Evolutionary conservation across 2,329 filamentous ascomycete species (phyloP), one percentile per base, ranked within the genome.

Genomic region (Colletotrichum destructivum): DNA sequence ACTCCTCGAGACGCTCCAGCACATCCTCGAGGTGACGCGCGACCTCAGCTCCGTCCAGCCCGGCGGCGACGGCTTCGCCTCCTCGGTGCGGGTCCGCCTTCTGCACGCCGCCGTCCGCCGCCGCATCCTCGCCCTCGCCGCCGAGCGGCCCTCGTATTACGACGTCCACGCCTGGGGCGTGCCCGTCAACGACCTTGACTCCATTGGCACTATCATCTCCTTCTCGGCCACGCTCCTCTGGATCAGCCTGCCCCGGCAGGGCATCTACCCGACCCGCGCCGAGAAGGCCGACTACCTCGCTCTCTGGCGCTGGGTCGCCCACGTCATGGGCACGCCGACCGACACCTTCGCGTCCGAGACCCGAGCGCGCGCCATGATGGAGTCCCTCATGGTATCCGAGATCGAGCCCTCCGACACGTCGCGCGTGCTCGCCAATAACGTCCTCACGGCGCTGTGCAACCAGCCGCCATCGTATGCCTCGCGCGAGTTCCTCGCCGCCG

Each of bases 101-200:
- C 84, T 93, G 6, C 91, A 93, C 75, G 87, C 91, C 0, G 87
- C 89, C 0, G 91, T 93, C 8, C 86, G 91, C 4, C 83, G 88
- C 65, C 86, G 89, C 15, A 92, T 93, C 68, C 81, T 91, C 75
- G 87, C 85, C 40, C 83, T 93, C 3, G 85, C 85, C 8, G 78
- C 84, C 4, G 79, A 84, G 26, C 81, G 85, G 15, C 88, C 90
- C 0, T 85, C 84, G 4, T 93, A 93, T 78, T 93, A 89, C 77
- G 84, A 90, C 61, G 79, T 89, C 1, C 82, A 86, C 23, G 83
- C 86, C 60, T 88, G 84, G 76, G 91, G 91, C 1, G 83, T 91
- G 1, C 91, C 91, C 0, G 90, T 95, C 78, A 95, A 93, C 75
- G 92, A 95, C 75, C 86, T 96, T 2, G 93, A 96, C 79, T 89